phyloP scores from a whole-genome alignment of 306 rosid genomes.

The Ammopiptanthus mongolicus region DNA sequence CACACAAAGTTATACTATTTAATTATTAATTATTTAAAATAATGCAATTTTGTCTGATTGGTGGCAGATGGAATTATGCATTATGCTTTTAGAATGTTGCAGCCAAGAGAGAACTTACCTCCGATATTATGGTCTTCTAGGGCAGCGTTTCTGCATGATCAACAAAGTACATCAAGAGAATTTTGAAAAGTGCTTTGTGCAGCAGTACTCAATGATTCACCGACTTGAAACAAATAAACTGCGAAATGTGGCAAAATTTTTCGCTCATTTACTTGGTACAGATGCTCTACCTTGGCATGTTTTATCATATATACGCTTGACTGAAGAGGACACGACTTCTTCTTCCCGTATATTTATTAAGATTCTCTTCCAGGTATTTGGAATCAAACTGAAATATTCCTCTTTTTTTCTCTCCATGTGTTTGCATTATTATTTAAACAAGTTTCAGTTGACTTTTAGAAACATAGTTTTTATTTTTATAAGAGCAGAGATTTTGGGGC shows the following conservation, averaged over 20 bases:
- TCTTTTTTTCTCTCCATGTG: not conserved
- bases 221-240: conserved; percentile 81
- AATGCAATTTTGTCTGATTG: not conserved
- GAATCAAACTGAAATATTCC: not conserved
- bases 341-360: conserved; percentile 86
- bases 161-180: conserved; percentile 87
- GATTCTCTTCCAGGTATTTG: conserved; percentile 79
- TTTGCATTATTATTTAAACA: not conserved
- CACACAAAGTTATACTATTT: not conserved
- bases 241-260: conserved; percentile 78
- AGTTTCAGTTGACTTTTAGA: not conserved
- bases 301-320: conserved; percentile 69
- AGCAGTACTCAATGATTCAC: conserved; percentile 88
- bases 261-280: conserved; percentile 90
- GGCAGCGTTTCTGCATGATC: conserved; percentile 85
- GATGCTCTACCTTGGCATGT: conserved; percentile 90
- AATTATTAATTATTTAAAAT: not conserved
- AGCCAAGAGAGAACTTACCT: conserved; percentile 89
- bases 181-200: conserved; percentile 88
- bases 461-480: not conserved
- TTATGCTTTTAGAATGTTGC: conserved; percentile 89
- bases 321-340: conserved; percentile 89
- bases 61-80: conserved; percentile 71
- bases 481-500: not conserved
- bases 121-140: conserved; percentile 84